Base-by-base conservation (phyloP, 345 rosid species). In the Ceriops zippeliana region DNA sequence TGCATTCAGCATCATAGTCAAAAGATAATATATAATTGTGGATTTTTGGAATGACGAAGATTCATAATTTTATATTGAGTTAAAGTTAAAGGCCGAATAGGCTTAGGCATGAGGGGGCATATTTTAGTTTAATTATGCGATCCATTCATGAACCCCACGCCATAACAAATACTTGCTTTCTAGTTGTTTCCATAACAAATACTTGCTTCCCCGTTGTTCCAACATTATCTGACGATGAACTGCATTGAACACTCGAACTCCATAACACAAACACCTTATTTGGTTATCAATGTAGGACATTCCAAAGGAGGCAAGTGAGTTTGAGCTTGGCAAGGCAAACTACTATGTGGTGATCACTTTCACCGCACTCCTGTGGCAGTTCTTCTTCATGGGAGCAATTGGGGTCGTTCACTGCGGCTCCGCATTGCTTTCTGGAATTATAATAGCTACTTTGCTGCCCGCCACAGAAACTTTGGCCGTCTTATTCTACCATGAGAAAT, bases 371-470 rank as follows among this genome's bases (percentile, higher is more conserved):
- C 42, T 79, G 6, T 79, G 83, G 77, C 83, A 75, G 62, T 72
- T 66, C 62, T 79, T 75, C 75, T 79, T 75, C 83, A 65, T 79
- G 79, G 79, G 83, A 68, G 83, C 79, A 9, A 71, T 69, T 38
- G 77, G 83, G 1, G 79, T 75, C 1, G 35, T 69, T 38, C 76
- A 69, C 30, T 75, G 60, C 6, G 75, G 51, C 46, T 79, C 83
- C 2, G 72, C 83, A 0, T 58, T 72, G 72, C 75, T 75, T 5
- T 75, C 83, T 49, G 83, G 79, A 8, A 73, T 79, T 21, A 66
- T 79, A 62, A 75, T 79, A 20, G 83, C 73, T 2, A 60, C 67
- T 31, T 61, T 76, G 62, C 59, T 75, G 38, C 83, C 83, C 2
- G 62, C 69, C 57, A 79, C 83, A 13, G 83, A 79, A 61, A 54